Evolutionary conservation across 176 grass and related monocot genomes (phyloP), one percentile per base, ranked within the genome.

Genomic region (Cenchrus purpureus): DNA sequence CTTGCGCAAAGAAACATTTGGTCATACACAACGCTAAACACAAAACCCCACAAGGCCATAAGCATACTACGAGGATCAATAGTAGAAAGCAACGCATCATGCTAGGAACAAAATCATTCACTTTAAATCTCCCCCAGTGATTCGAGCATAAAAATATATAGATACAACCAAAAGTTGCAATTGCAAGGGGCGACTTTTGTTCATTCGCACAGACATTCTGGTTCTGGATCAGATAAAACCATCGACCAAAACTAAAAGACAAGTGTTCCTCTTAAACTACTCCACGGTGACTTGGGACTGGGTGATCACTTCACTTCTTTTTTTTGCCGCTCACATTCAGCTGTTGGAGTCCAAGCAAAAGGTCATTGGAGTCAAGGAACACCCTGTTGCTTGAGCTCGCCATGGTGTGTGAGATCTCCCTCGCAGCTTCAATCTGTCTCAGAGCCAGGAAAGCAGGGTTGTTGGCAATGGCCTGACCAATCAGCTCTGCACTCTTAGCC

Each of bases 401-500:
- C 13, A 98, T 98, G 61, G 90, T 95, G 65, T 94, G 91, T 62
- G 97, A 72, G 50, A 98, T 94, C 80, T 95, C 93, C 68, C 91
- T 90, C 14, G 93, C 96, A 13, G 93, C 93, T 87, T 98, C 93
- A 78, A 98, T 98, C 71, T 90, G 81, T 20, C 97, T 85, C 14
- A 98, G 83, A 7, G 93, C 86, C 12, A 98, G 43, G 59, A 95
- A 98, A 57, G 97, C 96, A 1, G 91, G 96, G 83, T 94, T 98
- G 81, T 84, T 95, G 63, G 91, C 57, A 19, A 98, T 94, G 29
- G 97, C 97, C 58, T 94, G 64, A 14, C 93, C 97, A 32, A 99
- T 94, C 79, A 99, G 86, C 88, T 99, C 83, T 17, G 93, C 93
- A 89, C 93, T 94, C 88, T 99, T 99, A 20, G 91, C 93, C 75